These are phyloP conservation scores for Colletotrichum karsti DNA, from an alignment of 2,329 filamentous ascomycete species.

Conservation along the genomic window DNA sequence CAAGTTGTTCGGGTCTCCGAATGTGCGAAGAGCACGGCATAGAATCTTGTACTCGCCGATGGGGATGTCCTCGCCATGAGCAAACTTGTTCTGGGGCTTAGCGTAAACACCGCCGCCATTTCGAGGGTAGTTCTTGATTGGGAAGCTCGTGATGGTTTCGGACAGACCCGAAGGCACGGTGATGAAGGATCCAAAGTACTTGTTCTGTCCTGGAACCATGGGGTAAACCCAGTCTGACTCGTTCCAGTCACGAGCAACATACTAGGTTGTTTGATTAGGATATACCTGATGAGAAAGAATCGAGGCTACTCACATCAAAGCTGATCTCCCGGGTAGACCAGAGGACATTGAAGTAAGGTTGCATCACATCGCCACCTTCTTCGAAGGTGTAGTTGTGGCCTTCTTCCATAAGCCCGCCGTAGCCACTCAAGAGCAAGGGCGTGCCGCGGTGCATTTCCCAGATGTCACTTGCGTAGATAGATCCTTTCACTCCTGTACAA, in stretches of 20 bases:
- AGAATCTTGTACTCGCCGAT: conserved; percentile 31
- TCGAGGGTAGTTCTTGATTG: conserved; percentile 4
- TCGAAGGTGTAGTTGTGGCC: conserved; percentile 31
- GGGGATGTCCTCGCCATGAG: conserved; percentile 23
- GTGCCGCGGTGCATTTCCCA: conserved; percentile 31
- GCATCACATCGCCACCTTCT: conserved; percentile 16
- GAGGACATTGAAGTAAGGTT: conserved; percentile 31
- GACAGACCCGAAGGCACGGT: background rate
- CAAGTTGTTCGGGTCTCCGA: conserved; percentile 28
- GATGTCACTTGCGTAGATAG: conserved; percentile 24
- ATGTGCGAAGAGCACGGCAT: conserved; percentile 30
- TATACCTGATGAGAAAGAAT: background rate
- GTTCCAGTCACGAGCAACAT: conserved; percentile 1
- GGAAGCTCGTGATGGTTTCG: background rate
- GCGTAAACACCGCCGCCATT: background rate
- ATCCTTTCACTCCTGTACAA: conserved; percentile 27
- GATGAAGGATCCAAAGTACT: conserved; percentile 7
- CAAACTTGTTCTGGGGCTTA: conserved; percentile 3
- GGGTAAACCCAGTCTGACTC: conserved; percentile 21
- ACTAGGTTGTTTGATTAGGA: background rate
- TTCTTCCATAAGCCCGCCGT: conserved; percentile 22
- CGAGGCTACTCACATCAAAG: conserved; percentile 12
- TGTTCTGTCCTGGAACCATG: conserved; percentile 4
- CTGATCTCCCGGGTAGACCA: conserved; percentile 29
- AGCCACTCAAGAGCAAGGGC: conserved; percentile 27